Base-by-base conservation (phyloP, 225 moss, liverwort and hornwort species). In the Antitrichia curtipendula region DNA sequence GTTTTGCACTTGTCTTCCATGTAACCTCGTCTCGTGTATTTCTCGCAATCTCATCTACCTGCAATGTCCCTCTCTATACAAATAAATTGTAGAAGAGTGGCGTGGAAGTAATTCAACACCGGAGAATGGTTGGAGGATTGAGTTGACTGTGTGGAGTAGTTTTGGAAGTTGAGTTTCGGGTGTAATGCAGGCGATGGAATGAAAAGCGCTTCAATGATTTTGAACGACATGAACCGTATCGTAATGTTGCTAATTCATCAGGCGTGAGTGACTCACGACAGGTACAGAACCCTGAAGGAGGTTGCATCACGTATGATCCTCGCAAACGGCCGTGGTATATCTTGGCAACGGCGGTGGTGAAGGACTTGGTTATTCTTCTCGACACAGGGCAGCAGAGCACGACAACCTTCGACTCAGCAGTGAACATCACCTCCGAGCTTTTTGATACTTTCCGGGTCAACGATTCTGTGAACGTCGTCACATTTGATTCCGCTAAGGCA, bases 321-420 rank as follows among this genome's bases (percentile, higher is more conserved):
- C 91, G 93, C 63, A 93, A 93, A 84, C 82, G 93, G 40, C 91
- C 91, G 13, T 93, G 93, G 93, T 93, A 93, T 40, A 91, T 93
- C 40, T 74, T 90, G 87, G 91, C 93, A 82, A 93, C 93, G 60
- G 88, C 93, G 31, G 93, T 93, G 79, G 89, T 89, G 82, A 93
- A 93, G 90, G 93, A 93, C 86, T 63, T 93, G 80, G 93, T 93
- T 19, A 20, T 93, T 63, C 91, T 93, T 59, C 82, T 93, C 45
- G 93, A 93, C 89, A 86, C 87, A 31, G 93, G 91, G 32, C 91
- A 91, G 79, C 85, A 80, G 61, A 87, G 25, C 86, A 41, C 17
- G 59, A 23, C 62, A 17, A 38, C 52, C 43, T 90, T 93, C 81
- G n/a, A 41, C 34, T 77, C 85, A 25, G 53, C 93, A 36, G 15